Base-by-base conservation (phyloP, 176 grass and related monocot genomes). In the Eremochloa ophiuroides region DNA sequence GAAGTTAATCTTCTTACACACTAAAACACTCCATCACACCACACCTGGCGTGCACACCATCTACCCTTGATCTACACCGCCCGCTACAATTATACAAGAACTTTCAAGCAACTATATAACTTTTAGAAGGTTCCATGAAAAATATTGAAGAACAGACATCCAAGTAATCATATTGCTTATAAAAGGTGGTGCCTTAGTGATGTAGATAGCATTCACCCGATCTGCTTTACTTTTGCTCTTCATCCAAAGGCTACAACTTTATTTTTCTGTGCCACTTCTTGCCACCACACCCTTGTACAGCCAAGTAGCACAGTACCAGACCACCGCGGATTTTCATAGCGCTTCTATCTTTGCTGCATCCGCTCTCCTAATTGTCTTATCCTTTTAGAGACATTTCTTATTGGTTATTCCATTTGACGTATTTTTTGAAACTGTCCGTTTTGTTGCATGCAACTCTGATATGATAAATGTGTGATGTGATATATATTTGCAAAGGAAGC, bases 131-230 rank as follows among this genome's bases (percentile, higher is more conserved):
- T 61, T 64, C 4, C 34, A 28, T 17, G 22, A 53, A 64, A 15
- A 72, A 61, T n/a, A 69, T 55, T 8, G 5, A 75, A 83, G 20
- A 78, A 78, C 27, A 56, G 50, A 5, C 4, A 78, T 83, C 37
- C 25, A 43, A 73, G 40, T 39, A 62, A 41, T 16, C 43, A 73
- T 22, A 71, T 20, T 30, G 56, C 17, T 55, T 59, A 12, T 17
- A 43, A 67, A 79, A 66, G 39, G 72, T 12, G 28, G 50, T 33
- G 42, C 28, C 58, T 39, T 1, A 56, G 51, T 56, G 20, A 55
- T 10, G 50, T n/a, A 9, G 50, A 50, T 16, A 58, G 22, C 5
- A 6, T 14, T 42, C 22, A 12, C 10, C 66, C 10, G n/a, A 26
- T 15, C 22, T 22, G 39, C 37, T 43, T 4, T 42, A 26, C 0